Percentiles rank a stretch among this genome's conserved stretches.
These are phyloP conservation scores for Davidsoniella neocaledoniae DNA, from an alignment of 2,329 filamentous ascomycete species.

Conservation along the genomic window DNA sequence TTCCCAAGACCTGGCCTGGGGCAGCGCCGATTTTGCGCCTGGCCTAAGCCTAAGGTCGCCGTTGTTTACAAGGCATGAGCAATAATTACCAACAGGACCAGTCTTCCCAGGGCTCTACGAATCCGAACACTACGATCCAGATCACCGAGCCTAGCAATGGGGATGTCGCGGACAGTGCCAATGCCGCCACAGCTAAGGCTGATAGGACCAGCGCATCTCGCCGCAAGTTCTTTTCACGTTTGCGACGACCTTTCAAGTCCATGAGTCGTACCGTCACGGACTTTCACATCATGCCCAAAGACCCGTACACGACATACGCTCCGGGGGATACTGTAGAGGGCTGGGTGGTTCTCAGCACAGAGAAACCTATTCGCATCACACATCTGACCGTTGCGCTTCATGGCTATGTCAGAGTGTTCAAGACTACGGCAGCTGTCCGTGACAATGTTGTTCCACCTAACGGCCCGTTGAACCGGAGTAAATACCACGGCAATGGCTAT, in stretches of 20 bases:
- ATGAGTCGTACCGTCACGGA: slow-evolving; percentile 52
- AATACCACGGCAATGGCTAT: slow-evolving; percentile 60
- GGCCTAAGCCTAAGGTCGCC: slow-evolving; percentile 11
- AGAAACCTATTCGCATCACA: slow-evolving; percentile 61
- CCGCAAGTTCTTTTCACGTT: slow-evolving; percentile 30
- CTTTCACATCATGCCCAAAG: slow-evolving; percentile 60
- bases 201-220: background rate
- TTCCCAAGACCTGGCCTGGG: slow-evolving; percentile 12
- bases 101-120: slow-evolving; percentile 9
- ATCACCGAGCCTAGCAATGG: slow-evolving; percentile 4
- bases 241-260: slow-evolving; percentile 32
- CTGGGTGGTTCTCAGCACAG: slow-evolving; percentile 52
- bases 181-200: background rate
- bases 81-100: slow-evolving; percentile 8
- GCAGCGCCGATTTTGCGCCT: slow-evolving; percentile 12
- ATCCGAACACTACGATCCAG: background rate
- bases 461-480: slow-evolving; percentile 14
- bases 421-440: slow-evolving; percentile 42
- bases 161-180: background rate
- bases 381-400: slow-evolving; percentile 65
- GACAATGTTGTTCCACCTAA: slow-evolving; percentile 20
- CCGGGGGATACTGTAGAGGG: slow-evolving; percentile 62
- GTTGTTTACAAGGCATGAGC: slow-evolving; percentile 10
- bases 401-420: slow-evolving; percentile 65
- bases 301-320: slow-evolving; percentile 60